phyloP scores from a whole-genome alignment of 257 asterid genomes.

The Nicotiana benthamiana region DNA sequence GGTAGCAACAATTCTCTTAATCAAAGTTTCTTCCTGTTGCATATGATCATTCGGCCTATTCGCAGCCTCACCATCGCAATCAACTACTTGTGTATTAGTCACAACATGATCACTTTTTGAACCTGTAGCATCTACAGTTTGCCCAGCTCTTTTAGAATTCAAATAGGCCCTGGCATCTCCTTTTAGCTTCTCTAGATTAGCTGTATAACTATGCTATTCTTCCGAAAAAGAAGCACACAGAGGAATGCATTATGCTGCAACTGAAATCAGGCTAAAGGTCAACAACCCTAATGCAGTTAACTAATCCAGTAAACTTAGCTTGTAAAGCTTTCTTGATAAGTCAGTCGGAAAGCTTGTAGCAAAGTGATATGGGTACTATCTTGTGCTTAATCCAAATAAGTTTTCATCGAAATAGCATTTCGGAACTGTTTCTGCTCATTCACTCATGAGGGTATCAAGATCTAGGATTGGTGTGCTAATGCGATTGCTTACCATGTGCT shows the following conservation, averaged over 20 bases:
- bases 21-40: too few relatives aligned
- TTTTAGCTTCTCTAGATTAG: too few relatives aligned
- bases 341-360: background rate
- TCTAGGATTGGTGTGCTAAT: background rate
- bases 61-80: too few relatives aligned
- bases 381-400: background rate
- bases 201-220: background rate
- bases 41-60: too few relatives aligned
- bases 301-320: background rate
- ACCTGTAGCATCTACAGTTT: too few relatives aligned
- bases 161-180: too few relatives aligned
- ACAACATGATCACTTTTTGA: too few relatives aligned
- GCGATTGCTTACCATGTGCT: background rate
- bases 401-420: background rate
- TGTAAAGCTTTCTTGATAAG: background rate
- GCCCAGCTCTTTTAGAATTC: too few relatives aligned
- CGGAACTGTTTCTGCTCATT: constrained; percentile 2
- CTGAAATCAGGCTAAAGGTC: background rate
- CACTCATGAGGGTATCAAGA: background rate
- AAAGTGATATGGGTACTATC: background rate
- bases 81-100: too few relatives aligned
- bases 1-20: too few relatives aligned
- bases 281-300: background rate
- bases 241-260: background rate
- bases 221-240: background rate